Evolutionary conservation across 495 filamentous ascomycete species (phyloP).

Genomic region (Neurospora sp.): DNA sequence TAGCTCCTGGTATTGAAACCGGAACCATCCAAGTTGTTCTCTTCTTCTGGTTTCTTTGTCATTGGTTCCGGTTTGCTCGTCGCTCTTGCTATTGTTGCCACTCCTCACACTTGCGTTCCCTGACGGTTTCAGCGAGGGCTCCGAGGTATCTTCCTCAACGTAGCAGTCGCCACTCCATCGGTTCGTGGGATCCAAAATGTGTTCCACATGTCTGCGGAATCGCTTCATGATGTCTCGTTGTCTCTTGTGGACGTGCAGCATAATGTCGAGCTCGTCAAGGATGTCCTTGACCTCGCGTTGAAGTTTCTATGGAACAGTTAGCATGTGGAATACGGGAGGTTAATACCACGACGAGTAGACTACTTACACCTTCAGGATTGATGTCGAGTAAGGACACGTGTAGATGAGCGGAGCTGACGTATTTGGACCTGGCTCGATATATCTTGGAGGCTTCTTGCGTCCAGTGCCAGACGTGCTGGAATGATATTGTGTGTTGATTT

Average conservation of each 20-base stretch:
- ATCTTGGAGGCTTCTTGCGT: constrained; percentile 19
- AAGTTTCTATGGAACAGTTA: constrained; percentile 23
- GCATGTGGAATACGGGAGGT: neutral
- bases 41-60: constrained; percentile 5
- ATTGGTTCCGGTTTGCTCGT: neutral
- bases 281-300: constrained; percentile 62
- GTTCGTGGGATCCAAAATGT: constrained; percentile 18
- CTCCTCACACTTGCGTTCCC: neutral
- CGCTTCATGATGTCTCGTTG: constrained; percentile 48
- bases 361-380: constrained; percentile 43
- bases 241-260: constrained; percentile 47
- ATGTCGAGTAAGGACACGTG: constrained; percentile 53
- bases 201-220: constrained; percentile 46
- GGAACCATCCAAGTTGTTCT: constrained; percentile 16
- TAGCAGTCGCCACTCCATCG: constrained; percentile 5
- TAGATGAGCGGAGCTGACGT: constrained; percentile 16
- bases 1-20: constrained; percentile 15
- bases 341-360: neutral
- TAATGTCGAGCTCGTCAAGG: constrained; percentile 64
- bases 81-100: neutral
- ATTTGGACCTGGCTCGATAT: constrained; percentile 19
- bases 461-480: constrained; percentile 28
- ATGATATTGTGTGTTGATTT: constrained; percentile 25
- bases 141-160: neutral
- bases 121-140: neutral